Conservation (phyloP, 495 filamentous ascomycete species). For the Penicillium malachiteum region DNA sequence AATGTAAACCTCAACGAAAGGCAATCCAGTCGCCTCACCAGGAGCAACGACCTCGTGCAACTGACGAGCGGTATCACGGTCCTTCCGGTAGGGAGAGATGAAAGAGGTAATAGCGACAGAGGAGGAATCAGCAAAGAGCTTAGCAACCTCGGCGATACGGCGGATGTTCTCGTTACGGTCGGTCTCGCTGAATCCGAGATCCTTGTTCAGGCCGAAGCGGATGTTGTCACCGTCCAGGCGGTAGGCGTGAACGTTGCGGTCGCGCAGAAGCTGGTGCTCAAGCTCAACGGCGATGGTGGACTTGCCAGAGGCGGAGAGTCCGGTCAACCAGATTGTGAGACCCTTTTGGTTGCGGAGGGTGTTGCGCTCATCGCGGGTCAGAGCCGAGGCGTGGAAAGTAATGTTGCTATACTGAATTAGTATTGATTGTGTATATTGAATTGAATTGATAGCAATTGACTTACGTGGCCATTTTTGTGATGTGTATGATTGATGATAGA, state of each 20-base stretch:
- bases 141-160: conserved; percentile 92
- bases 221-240: conserved; percentile 98
- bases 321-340: conserved; percentile 97
- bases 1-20: conserved; percentile 91
- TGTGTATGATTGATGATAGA: conserved; percentile 16
- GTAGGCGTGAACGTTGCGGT: conserved; percentile 79
- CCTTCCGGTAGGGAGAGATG: conserved; percentile 89
- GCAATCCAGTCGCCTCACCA: conserved; percentile 56
- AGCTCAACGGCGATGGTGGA: conserved; percentile 94
- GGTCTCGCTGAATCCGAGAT: conserved; percentile 88
- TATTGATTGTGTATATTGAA: conserved; percentile 1
- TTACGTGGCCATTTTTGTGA: conserved; percentile 47
- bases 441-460: conserved; percentile 16
- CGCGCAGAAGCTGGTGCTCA: conserved; percentile 81
- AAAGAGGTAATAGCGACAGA: conserved; percentile 90
- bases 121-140: conserved; percentile 89
- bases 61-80: conserved; percentile 76
- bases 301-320: conserved; percentile 92
- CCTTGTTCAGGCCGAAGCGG: conserved; percentile 95
- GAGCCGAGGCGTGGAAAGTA: conserved; percentile 90
- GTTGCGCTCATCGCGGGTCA: conserved; percentile 83
- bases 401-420: conserved; percentile 70
- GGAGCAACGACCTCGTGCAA: conserved; percentile 63
- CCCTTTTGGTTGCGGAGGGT: conserved; percentile 77
- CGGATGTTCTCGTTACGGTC: conserved; percentile 98